Conservation (phyloP, 2,329 filamentous ascomycete species). For the Cladosporium sphaerospermum region DNA sequence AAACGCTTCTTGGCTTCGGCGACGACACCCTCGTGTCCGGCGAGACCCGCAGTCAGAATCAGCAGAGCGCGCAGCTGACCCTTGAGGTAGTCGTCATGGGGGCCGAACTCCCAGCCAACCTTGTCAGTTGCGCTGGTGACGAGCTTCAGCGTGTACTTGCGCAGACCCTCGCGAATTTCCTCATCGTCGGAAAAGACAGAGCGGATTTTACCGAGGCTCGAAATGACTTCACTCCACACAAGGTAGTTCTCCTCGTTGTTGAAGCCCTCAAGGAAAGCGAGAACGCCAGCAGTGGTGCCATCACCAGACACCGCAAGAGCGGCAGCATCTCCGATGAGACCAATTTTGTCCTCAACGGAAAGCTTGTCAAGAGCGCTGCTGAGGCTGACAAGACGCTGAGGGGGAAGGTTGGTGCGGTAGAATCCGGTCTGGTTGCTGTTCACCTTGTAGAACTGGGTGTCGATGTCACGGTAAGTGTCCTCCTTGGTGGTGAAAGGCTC, state of each 20-base stretch:
- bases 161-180: conserved; percentile 63
- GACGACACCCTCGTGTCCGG: conserved; percentile 65
- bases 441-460: conserved; percentile 83
- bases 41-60: conserved; percentile 66
- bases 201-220: conserved; percentile 68
- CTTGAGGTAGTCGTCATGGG: conserved; percentile 72
- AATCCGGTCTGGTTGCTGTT: conserved; percentile 85
- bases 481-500: conserved; percentile 69
- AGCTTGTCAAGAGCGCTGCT: conserved; percentile 70
- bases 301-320: conserved; percentile 85
- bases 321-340: conserved; percentile 80
- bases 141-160: conserved; percentile 72
- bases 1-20: conserved; percentile 74
- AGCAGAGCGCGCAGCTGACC: conserved; percentile 78
- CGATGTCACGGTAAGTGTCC: conserved; percentile 67
- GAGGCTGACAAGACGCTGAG: conserved; percentile 73
- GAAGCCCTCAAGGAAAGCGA: conserved; percentile 83
- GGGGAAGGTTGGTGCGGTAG: conserved; percentile 89
- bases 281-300: conserved; percentile 70
- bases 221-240: conserved; percentile 81
- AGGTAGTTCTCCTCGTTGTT: conserved; percentile 74
- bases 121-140: conserved; percentile 68
- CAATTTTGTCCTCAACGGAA: conserved; percentile 83
- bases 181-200: conserved; percentile 78
- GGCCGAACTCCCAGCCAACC: conserved; percentile 78